phyloP scores from a whole-genome alignment of 768 basidiomycete species.

The Mycena amicta region DNA sequence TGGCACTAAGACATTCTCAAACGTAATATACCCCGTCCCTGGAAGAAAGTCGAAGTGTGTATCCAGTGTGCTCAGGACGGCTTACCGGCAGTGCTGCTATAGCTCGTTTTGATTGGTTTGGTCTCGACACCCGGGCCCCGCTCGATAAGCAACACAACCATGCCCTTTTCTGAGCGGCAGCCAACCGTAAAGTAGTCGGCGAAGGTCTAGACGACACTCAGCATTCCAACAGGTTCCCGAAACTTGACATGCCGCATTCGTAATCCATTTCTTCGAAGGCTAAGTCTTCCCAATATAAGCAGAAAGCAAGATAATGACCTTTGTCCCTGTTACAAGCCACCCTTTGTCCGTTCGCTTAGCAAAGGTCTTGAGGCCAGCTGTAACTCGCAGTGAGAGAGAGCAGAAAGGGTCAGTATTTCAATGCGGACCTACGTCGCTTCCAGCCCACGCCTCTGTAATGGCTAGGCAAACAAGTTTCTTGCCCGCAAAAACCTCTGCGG shows the following conservation, averaged over 20 bases:
- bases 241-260: constrained; percentile 51
- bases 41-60: not conserved
- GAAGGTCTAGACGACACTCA: no score
- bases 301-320: no score
- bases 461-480: constrained; percentile 78
- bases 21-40: constrained; percentile 79
- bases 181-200: constrained; percentile 71
- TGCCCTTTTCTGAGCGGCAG: constrained; percentile 56
- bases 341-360: constrained; percentile 73
- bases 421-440: constrained; percentile 56
- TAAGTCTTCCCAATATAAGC: constrained; percentile 81
- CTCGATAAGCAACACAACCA: constrained; percentile 31
- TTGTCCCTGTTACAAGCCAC: constrained; percentile 83
- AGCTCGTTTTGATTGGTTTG: constrained; percentile 82
- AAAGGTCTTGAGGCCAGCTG: constrained; percentile 67
- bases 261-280: constrained; percentile 90
- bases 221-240: no score
- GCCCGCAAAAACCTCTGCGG: constrained; percentile 58
- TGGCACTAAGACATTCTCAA: constrained; percentile 85
- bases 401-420: not conserved
- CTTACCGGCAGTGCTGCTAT: constrained; percentile 74
- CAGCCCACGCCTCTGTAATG: constrained; percentile 85
- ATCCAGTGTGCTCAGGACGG: no score
- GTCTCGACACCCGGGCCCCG: constrained; percentile 64
- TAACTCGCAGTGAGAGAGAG: not conserved